Evolutionary conservation across 495 filamentous ascomycete species (phyloP).

Genomic region (Daldinia caldariorum): DNA sequence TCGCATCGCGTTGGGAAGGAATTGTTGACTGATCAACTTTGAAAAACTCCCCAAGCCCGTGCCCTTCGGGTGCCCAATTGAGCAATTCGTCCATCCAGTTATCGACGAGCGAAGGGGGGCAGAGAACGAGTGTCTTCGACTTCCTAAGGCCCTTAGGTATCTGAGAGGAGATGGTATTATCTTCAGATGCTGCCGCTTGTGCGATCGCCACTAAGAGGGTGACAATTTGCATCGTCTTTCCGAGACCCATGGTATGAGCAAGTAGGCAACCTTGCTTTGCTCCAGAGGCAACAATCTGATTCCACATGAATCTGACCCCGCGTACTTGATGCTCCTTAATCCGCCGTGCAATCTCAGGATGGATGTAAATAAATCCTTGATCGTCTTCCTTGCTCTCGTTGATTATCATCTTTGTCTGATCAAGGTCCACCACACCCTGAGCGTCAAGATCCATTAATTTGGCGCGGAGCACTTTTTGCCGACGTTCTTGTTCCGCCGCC

Average conservation of each 20-base stretch:
- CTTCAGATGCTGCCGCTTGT: constrained; percentile 67
- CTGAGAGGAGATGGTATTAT: constrained; percentile 67
- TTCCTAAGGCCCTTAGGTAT: constrained; percentile 70
- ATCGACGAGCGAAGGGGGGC: constrained; percentile 76
- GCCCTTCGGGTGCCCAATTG: constrained; percentile 68
- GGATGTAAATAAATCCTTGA: constrained; percentile 61
- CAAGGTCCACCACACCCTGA: constrained; percentile 49
- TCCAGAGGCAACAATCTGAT: constrained; percentile 71
- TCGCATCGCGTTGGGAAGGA: constrained; percentile 50
- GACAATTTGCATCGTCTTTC: constrained; percentile 93
- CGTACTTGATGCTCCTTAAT: constrained; percentile 68
- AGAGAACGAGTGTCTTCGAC: constrained; percentile 76
- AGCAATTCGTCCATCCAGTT: constrained; percentile 86
- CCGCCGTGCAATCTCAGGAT: constrained; percentile 56
- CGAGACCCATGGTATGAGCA: constrained; percentile 92
- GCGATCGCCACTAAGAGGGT: constrained; percentile 79
- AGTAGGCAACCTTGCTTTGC: constrained; percentile 78
- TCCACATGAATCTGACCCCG: constrained; percentile 91
- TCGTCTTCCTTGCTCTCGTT: constrained; percentile 73
- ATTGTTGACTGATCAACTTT: constrained; percentile 56
- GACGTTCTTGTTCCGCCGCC: constrained; percentile 58
- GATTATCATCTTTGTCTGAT: constrained; percentile 64
- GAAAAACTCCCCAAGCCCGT: constrained; percentile 60
- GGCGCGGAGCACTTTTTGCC: constrained; percentile 59
- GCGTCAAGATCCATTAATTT: constrained; percentile 41